phyloP scores from a whole-genome alignment of 2,329 filamentous ascomycete genomes.

The Samsoniella hepiali region DNA sequence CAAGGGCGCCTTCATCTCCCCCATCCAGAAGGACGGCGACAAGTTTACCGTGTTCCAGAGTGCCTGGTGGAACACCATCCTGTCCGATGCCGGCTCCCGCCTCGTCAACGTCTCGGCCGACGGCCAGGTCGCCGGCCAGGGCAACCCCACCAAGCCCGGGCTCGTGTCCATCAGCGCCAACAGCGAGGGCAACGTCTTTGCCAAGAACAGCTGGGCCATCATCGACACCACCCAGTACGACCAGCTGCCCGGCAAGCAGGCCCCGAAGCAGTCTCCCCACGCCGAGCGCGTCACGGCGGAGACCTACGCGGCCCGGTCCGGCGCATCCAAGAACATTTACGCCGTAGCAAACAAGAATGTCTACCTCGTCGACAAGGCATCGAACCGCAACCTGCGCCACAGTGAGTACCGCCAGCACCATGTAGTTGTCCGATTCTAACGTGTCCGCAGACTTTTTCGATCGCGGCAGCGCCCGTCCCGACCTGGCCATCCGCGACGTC shows the following conservation, averaged over 20 bases:
- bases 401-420: background rate
- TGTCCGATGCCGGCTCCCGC: constrained; percentile 15
- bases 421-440: background rate
- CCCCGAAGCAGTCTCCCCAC: background rate
- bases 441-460: constrained; percentile 16
- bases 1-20: constrained; percentile 11
- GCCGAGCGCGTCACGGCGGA: background rate
- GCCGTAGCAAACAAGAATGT: constrained; percentile 18
- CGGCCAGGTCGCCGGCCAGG: background rate
- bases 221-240: constrained; percentile 19
- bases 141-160: background rate
- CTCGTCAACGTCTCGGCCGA: constrained; percentile 8
- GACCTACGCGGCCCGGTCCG: background rate
- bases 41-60: constrained; percentile 18
- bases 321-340: background rate
- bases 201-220: constrained; percentile 16
- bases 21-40: constrained; percentile 11
- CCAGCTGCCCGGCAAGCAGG: constrained; percentile 14
- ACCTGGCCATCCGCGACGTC: constrained; percentile 11
- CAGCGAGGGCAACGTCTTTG: constrained; percentile 3
- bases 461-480: constrained; percentile 15
- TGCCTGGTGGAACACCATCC: constrained; percentile 7
- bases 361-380: constrained; percentile 16
- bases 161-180: background rate
- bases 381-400: constrained; percentile 17